Percentiles rank a stretch among this genome's conserved stretches.
Conservation (phyloP, 495 filamentous ascomycete species). For the Apiosordaria backusii region DNA sequence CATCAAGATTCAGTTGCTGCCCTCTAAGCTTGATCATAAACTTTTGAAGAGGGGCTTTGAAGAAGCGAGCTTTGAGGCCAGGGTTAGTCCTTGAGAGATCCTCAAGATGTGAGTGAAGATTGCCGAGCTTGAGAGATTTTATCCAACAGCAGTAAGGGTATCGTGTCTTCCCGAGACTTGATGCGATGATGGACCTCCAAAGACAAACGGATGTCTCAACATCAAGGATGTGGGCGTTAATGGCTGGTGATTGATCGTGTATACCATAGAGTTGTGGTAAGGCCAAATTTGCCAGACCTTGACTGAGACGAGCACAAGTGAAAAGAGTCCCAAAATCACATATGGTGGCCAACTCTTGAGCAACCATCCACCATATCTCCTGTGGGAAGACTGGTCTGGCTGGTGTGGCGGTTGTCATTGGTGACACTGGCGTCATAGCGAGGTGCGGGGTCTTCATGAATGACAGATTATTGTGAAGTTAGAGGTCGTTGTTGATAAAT, state of each 20-base stretch:
- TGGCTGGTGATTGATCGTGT: slow-evolving; percentile 15
- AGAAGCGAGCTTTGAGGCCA: slow-evolving; percentile 40
- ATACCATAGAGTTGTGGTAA: slow-evolving; percentile 59
- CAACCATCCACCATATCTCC: slow-evolving; percentile 61
- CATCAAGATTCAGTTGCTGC: slow-evolving; percentile 14
- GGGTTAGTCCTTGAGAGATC: slow-evolving; percentile 40
- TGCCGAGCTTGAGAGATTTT: slow-evolving; percentile 57
- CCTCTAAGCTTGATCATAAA: slow-evolving; percentile 24
- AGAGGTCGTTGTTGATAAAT: too few species aligned
- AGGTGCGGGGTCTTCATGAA: too few species aligned
- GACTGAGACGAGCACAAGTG: slow-evolving; percentile 50
- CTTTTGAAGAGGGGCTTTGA: slow-evolving; percentile 43
- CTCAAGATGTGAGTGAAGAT: slow-evolving; percentile 55
- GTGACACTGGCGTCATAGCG: not conserved
- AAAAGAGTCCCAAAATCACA: slow-evolving; percentile 57
- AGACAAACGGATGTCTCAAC: slow-evolving; percentile 53
- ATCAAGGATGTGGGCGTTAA: slow-evolving; percentile 25
- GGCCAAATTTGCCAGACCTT: slow-evolving; percentile 52
- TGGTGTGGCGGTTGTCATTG: not conserved
- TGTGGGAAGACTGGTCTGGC: slow-evolving; percentile 37
- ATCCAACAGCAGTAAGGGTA: slow-evolving; percentile 71
- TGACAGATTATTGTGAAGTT: too few species aligned
- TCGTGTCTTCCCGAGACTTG: slow-evolving; percentile 58
- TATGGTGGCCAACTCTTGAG: slow-evolving; percentile 49
- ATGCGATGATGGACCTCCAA: slow-evolving; percentile 68